Conservation (phyloP, 495 filamentous ascomycete genomes). For the Penicillium desertorum region DNA sequence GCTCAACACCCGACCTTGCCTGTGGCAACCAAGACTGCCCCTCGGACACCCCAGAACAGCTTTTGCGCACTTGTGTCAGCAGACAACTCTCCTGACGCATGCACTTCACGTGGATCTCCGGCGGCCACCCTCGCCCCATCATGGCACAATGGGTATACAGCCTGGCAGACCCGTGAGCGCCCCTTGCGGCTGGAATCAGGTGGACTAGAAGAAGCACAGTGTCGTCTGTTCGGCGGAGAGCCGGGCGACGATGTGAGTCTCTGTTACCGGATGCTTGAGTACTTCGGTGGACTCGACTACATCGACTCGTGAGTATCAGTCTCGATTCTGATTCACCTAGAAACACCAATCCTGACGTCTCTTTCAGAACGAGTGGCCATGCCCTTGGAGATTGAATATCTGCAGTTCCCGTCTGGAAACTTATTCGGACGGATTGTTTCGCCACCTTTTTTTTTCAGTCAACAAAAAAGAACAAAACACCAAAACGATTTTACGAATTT, state of each 20-base stretch:
- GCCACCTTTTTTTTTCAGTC: not conserved
- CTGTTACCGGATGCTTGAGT: slow-evolving; percentile 51
- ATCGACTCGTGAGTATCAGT: slow-evolving; percentile 44
- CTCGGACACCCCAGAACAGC: slow-evolving; percentile 16
- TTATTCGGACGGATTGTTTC: not conserved
- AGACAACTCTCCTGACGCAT: slow-evolving; percentile 20
- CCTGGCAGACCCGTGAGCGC: slow-evolving; percentile 40
- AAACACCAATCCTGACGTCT: slow-evolving; percentile 12
- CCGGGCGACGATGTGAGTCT: slow-evolving; percentile 48
- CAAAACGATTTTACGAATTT: slow-evolving; percentile 11
- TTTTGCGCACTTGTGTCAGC: slow-evolving; percentile 10
- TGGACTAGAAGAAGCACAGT: slow-evolving; percentile 39
- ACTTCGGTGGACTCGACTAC: slow-evolving; percentile 50
- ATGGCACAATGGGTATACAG: slow-evolving; percentile 45
- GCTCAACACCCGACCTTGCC: slow-evolving; percentile 10
- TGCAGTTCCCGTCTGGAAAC: not conserved
- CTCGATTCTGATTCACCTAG: not conserved
- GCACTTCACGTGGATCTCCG: slow-evolving; percentile 23
- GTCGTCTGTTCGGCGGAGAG: slow-evolving; percentile 48
- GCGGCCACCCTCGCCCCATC: slow-evolving; percentile 36
- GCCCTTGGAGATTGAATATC: slow-evolving; percentile 29
- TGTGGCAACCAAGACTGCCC: slow-evolving; percentile 13
- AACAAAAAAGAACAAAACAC: slow-evolving; percentile 14
- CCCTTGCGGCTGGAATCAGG: slow-evolving; percentile 24
- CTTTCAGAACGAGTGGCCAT: slow-evolving; percentile 22